Evolutionary conservation across 2,329 filamentous ascomycete species (phyloP), one percentile per base, ranked within the genome.

Genomic region (Remersonia thermophila): DNA sequence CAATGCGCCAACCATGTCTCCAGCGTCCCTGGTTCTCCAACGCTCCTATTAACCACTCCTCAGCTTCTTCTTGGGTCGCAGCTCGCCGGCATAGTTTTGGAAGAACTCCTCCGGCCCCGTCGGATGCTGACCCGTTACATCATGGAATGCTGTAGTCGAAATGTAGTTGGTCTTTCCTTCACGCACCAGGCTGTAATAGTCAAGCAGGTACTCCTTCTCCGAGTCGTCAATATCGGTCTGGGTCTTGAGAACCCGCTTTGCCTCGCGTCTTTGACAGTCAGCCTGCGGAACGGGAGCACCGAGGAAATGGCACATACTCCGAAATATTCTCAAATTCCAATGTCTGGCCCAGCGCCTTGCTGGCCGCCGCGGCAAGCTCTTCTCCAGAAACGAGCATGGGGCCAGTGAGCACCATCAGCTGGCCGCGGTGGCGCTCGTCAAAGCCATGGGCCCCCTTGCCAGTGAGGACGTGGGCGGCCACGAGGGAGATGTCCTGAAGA

Each of bases 131-230:
- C 61, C 63, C 2, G 66, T 69, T 20, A 69, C 58, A 36, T 69
- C 58, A 36, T 65, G 60, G 44, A 69, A 71, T 1, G 65, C 59
- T 3, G 59, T 62, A 1, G 66, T 70, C 2, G 65, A 54, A 43
- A 71, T 64, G 48, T 69, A 70, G 49, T 69, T 71, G 0, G 65
- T 67, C 55, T 69, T 70, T 13, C 67, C 66, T 44, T 68, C 65
- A 31, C 63, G 57, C 8, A 70, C 66, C 7, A 71, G 54, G 30
- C 61, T 63, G 51, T 68, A 70, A 50, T 69, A 70, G 43, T 71
- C 65, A 4, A 70, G 57, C 5, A 70, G 45, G 43, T 66, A 67
- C 46, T 66, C 45, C 36, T 60, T 55, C 50, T 70, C 65, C 1
- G 60, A 58, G 3, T 51, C 39, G 27, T 59, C 56, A 14, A 41